Percentiles rank a stretch among this genome's conserved stretches.
These are phyloP conservation scores for Aphanocladium album DNA, from an alignment of 2,329 filamentous ascomycete genomes.

Conservation along the genomic window DNA sequence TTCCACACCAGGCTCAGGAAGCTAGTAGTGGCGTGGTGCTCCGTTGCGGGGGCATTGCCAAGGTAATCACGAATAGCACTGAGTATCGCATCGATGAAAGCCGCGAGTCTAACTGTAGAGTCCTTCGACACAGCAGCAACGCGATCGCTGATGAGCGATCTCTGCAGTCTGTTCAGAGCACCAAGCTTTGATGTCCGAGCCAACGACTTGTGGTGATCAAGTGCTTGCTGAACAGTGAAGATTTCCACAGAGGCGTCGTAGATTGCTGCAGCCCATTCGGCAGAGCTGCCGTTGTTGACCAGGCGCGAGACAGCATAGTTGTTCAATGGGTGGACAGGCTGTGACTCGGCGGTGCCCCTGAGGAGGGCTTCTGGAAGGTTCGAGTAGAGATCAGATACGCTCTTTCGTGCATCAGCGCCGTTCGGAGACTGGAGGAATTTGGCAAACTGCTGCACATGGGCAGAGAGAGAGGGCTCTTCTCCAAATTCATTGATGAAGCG, in stretches of 20 bases:
- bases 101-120: conserved; percentile 50
- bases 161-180: conserved; percentile 54
- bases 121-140: conserved; percentile 56
- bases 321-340: conserved; percentile 55
- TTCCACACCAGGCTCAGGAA: conserved; percentile 39
- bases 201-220: conserved; percentile 38
- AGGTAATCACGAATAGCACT: conserved; percentile 40
- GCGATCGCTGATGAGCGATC: conserved; percentile 50
- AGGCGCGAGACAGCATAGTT: conserved; percentile 50
- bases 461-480: conserved; percentile 10
- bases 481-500: conserved; percentile 26
- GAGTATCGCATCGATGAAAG: conserved; percentile 45
- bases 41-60: conserved; percentile 17
- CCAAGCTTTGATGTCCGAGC: conserved; percentile 46
- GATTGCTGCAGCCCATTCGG: conserved; percentile 46
- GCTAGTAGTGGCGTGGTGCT: conserved; percentile 24
- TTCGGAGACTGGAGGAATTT: conserved; percentile 28
- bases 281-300: conserved; percentile 31
- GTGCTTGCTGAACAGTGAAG: conserved; percentile 33
- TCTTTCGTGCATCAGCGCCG: conserved; percentile 25
- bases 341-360: conserved; percentile 17
- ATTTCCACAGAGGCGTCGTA: conserved; percentile 48
- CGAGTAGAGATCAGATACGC: conserved; percentile 33
- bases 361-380: conserved; percentile 22
- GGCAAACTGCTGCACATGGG: conserved; percentile 22